Evolutionary conservation across 2,329 filamentous ascomycete species (phyloP), one percentile per base, ranked within the genome.

Genomic region (Alternaria sp.): DNA sequence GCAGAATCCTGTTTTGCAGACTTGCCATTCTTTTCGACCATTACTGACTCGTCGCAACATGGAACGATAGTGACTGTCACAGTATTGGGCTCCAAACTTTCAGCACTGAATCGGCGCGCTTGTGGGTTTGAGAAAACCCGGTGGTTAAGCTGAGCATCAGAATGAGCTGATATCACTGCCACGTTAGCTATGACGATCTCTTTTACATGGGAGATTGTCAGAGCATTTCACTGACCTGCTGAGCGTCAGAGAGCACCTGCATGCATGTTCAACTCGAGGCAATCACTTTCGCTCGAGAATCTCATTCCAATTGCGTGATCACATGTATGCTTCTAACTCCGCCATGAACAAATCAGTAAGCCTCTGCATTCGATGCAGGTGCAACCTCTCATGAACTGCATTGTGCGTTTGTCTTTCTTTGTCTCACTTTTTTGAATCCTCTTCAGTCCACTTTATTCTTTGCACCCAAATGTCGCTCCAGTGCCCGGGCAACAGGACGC

Each of bases 1-100:
- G 18, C 45, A 56, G 52, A 60, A 60, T 56, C 57, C 40, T 56
- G 52, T 51, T 50, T 45, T 38, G 30, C 41, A 22, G 18, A 30
- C 25, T 50, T 16, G n/a, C 32, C 40, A 30, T 60, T 60, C 58
- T 57, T 30, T 34, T 60, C 34, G 32, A 34, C 53, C 38, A 60
- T 46, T 9, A 22, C 54, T 60, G 58, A 60, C 58, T 60, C 58
- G 58, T 46, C 38, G 20, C 27, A 30, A 27, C n/a, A 41, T 57
- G 34, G 41, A 54, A 41, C 10, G 27, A 27, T 48, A 16, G 27
- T 12, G 49, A 36, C 22, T 22, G 45, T 28, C 16, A 50, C 45
- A 27, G 46, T 41, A 34, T 60, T 43, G 25, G 38, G 46, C 53
- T 36, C 40, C 30, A 28, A 27, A 45, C 38, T 11, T n/a, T 38